phyloP scores from a whole-genome alignment of 371 early-diverging fungal species.

The Sporodiniella umbellata region DNA sequence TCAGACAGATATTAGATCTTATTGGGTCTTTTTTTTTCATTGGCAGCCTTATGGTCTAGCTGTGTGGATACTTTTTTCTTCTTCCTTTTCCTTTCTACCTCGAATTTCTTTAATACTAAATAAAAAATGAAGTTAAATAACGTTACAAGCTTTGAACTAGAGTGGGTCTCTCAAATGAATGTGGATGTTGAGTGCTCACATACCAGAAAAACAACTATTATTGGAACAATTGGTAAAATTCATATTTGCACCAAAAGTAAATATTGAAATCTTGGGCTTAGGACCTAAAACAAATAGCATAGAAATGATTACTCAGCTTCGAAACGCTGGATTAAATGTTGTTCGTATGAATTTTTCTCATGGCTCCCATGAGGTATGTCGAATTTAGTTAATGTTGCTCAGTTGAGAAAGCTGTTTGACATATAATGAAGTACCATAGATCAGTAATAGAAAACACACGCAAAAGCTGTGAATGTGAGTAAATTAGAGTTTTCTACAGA shows the following conservation, averaged over 20 bases:
- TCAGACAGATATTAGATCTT: too few species aligned
- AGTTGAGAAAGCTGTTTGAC: too few species aligned
- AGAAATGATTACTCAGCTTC: conserved; percentile 82
- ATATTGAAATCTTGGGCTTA: conserved; percentile 7
- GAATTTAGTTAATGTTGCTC: background rate
- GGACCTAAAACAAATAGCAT: conserved; percentile 85
- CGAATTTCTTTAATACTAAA: too few species aligned
- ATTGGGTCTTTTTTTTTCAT: too few species aligned
- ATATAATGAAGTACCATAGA: conserved; percentile 72
- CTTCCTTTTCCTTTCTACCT: background rate
- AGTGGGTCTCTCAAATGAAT: conserved; percentile 74
- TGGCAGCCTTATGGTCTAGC: too few species aligned
- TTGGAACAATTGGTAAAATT: conserved; percentile 20
- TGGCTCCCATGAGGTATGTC: conserved; percentile 81
- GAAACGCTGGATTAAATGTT: conserved; percentile 95
- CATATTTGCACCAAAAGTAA: background rate
- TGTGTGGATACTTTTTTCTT: too few species aligned
- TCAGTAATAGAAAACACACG: conserved; percentile 81
- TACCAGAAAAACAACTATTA: conserved; percentile 75
- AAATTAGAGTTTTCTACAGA: background rate
- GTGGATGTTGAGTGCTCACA: conserved; percentile 60
- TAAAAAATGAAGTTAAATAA: conserved; percentile 9
- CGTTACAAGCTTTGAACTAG: conserved; percentile 52
- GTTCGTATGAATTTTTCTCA: conserved; percentile 95
- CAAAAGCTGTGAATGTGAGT: conserved; percentile 46